These are phyloP conservation scores for Pulveroboletus frians DNA, from an alignment of 768 basidiomycete species.

Conservation along the genomic window DNA sequence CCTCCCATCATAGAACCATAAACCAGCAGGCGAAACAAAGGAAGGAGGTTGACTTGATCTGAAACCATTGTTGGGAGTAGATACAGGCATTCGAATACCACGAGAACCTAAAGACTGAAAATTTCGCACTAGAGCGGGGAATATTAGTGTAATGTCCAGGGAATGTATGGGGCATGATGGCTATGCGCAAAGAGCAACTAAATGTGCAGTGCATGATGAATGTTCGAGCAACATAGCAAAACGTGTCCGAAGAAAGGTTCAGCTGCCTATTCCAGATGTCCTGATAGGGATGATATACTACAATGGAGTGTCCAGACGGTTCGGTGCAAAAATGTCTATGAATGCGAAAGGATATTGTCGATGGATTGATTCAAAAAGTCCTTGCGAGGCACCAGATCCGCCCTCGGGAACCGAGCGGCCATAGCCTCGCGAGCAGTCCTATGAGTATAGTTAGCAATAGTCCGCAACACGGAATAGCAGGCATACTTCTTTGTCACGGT, in stretches of 20 bases:
- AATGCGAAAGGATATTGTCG: conserved; percentile 57
- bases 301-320: conserved; percentile 2
- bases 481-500: conserved; percentile 64
- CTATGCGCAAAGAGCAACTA: conserved; percentile 7
- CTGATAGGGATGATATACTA: conserved; percentile 2
- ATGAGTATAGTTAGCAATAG: conserved; percentile 1
- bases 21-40: too few species aligned
- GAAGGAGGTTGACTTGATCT: too few species aligned
- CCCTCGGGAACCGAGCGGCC: conserved; percentile 58
- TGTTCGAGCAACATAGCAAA: conserved; percentile 7
- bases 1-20: too few species aligned
- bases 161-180: not conserved
- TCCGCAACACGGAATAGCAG: not conserved
- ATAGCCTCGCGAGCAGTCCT: conserved; percentile 64
- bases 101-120: too few species aligned
- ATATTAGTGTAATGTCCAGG: conserved; percentile 6
- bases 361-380: conserved; percentile 67
- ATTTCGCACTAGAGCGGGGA: too few species aligned
- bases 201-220: conserved; percentile 1
- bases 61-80: too few species aligned
- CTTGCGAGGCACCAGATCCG: conserved; percentile 51
- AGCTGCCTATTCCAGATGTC: conserved; percentile 2
- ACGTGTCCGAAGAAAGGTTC: conserved; percentile 5
- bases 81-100: too few species aligned
- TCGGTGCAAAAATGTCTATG: conserved; percentile 28